These are phyloP conservation scores for Spathaspora girioi DNA, from an alignment of 805 yeast genomes.

Conservation along the genomic window DNA sequence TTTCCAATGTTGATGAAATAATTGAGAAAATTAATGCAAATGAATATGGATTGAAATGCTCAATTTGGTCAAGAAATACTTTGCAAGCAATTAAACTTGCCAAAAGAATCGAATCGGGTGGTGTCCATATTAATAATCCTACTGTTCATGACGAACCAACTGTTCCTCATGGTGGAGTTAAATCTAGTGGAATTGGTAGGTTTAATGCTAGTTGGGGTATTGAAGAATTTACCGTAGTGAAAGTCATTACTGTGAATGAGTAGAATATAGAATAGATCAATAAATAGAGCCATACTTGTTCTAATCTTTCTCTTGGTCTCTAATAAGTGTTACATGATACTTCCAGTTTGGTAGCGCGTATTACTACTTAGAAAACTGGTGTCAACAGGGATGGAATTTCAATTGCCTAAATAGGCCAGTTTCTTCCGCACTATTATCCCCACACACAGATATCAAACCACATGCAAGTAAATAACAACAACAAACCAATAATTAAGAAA, in stretches of 20 bases:
- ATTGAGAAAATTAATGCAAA: conserved; percentile 21
- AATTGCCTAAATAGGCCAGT: neutral
- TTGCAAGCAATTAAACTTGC: conserved; percentile 31
- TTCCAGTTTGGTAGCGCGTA: neutral
- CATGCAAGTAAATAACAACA: neutral
- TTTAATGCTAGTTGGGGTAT: conserved; percentile 42
- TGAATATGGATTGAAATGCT: conserved; percentile 37
- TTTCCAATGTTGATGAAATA: conserved; percentile 13
- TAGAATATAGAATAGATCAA: neutral
- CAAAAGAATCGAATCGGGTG: conserved; percentile 33
- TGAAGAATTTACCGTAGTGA: conserved; percentile 34
- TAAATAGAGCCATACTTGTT: neutral
- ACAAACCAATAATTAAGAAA: conserved; percentile 17
- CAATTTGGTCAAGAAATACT: conserved; percentile 40
- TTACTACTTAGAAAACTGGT: no score
- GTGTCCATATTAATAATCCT: conserved; percentile 34
- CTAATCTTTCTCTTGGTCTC: neutral
- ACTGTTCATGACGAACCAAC: conserved; percentile 33
- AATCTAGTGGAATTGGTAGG: conserved; percentile 36
- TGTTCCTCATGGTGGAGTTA: conserved; percentile 45
- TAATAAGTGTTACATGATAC: neutral
- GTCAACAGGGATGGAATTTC: neutral
- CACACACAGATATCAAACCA: neutral
- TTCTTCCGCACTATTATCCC: neutral
- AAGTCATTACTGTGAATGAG: conserved; percentile 29